These are phyloP conservation scores for Apophysomyces trapeziformis DNA, from an alignment of 371 early-diverging fungal genomes.

Conservation along the genomic window DNA sequence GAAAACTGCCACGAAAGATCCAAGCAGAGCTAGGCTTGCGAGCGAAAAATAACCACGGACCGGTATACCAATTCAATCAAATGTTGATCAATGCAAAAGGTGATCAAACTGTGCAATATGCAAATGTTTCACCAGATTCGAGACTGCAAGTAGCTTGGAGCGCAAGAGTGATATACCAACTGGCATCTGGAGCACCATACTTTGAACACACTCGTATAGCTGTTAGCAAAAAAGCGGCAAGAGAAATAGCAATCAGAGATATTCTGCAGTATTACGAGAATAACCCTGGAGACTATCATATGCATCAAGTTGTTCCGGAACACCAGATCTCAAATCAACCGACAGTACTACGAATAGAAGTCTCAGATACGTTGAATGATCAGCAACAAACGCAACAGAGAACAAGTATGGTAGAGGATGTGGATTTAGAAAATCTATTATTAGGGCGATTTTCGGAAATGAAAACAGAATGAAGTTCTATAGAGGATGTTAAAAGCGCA, in stretches of 20 bases:
- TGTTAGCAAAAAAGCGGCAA: conserved; percentile 1
- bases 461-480: background rate
- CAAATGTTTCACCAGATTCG: background rate
- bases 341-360: background rate
- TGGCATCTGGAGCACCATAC: background rate
- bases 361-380: background rate
- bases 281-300: background rate
- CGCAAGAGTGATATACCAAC: background rate
- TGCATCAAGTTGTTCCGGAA: background rate
- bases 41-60: background rate
- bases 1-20: conserved; percentile 1
- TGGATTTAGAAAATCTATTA: background rate
- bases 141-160: background rate
- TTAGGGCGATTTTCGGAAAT: background rate
- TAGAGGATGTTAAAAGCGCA: too few relatives aligned
- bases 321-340: background rate
- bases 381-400: background rate
- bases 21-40: background rate
- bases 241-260: background rate
- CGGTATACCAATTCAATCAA: background rate
- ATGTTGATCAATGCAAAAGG: background rate
- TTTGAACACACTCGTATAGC: conserved; percentile 1
- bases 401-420: background rate
- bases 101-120: background rate
- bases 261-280: conserved; percentile 2